Evolutionary conservation across 2,329 filamentous ascomycete genomes (phyloP).

Genomic region (Beauveria medogensis): DNA sequence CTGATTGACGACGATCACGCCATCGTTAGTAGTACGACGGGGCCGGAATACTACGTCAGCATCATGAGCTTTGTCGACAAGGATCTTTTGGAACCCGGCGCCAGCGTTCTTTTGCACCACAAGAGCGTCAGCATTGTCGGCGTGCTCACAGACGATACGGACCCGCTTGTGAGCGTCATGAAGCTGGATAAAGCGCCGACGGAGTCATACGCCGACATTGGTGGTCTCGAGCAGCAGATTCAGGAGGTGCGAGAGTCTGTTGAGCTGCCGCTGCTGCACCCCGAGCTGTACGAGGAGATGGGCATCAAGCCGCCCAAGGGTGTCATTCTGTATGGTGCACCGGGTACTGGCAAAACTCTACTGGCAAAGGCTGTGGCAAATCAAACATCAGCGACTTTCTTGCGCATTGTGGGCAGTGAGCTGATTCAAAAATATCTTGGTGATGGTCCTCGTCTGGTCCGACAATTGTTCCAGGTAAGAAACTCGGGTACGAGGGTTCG

Average conservation of each 20-base stretch:
- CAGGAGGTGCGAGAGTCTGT: constrained; percentile 97
- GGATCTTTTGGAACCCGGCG: constrained; percentile 90
- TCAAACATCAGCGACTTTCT: constrained; percentile 96
- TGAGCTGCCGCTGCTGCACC: constrained; percentile 87
- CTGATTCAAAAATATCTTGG: constrained; percentile 98
- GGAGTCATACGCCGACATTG: constrained; percentile 97
- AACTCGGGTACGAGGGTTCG: background rate
- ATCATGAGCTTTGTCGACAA: constrained; percentile 99
- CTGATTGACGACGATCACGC: constrained; percentile 99
- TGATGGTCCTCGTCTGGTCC: constrained; percentile 87
- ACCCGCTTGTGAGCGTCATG: constrained; percentile 96
- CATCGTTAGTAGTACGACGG: constrained; percentile 94
- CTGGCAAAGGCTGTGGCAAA: constrained; percentile 97
- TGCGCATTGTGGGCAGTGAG: constrained; percentile 94
- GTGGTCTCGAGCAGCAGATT: constrained; percentile 88
- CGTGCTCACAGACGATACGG: constrained; percentile 91
- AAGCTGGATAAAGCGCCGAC: constrained; percentile 98
- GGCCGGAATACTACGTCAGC: constrained; percentile 97
- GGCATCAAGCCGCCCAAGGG: constrained; percentile 99
- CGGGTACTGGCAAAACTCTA: constrained; percentile 92
- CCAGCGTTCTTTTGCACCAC: constrained; percentile 90
- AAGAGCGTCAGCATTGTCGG: constrained; percentile 98
- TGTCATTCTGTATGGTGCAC: constrained; percentile 96
- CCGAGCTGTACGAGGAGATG: constrained; percentile 99
- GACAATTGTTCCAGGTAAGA: constrained; percentile 81